Percentiles rank a stretch among this genome's conserved stretches.
These are phyloP conservation scores for Coprinellus aureogranulatus DNA, from an alignment of 768 basidiomycete species.

Conservation along the genomic window DNA sequence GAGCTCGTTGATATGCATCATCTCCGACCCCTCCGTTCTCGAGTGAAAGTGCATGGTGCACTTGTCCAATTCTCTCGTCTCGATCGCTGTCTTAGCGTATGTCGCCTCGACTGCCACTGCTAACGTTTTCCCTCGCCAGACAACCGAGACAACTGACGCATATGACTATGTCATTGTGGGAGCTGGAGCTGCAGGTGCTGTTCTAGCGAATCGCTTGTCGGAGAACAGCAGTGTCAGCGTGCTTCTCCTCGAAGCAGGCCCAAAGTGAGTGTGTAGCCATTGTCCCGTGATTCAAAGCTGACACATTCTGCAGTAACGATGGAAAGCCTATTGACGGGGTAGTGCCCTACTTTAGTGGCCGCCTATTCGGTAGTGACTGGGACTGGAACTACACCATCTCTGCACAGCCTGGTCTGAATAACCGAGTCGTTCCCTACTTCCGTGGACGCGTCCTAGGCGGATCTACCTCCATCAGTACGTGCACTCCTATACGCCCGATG, in stretches of 20 bases:
- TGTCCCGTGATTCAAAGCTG: not conserved
- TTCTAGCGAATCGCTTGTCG: constrained; percentile 53
- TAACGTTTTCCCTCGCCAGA: not conserved
- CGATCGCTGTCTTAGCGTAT: not conserved
- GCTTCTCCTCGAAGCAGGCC: constrained; percentile 53
- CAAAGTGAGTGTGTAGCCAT: constrained; percentile 37
- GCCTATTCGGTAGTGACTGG: not conserved
- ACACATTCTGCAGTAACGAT: not conserved
- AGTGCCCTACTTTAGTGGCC: not conserved
- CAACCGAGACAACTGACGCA: not conserved
- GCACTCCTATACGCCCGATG: constrained; percentile 1
- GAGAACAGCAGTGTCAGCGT: constrained; percentile 49
- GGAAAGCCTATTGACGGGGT: not conserved
- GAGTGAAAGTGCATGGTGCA: too few species aligned
- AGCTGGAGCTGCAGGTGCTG: constrained; percentile 54
- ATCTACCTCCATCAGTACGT: constrained; percentile 26
- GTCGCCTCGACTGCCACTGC: not conserved
- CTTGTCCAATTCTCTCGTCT: not conserved
- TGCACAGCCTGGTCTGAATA: constrained; percentile 21
- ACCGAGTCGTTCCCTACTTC: constrained; percentile 19
- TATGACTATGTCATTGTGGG: constrained; percentile 14
- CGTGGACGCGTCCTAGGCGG: constrained; percentile 28
- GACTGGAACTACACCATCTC: constrained; percentile 30
- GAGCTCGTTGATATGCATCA: too few species aligned
- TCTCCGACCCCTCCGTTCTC: too few species aligned